Evolutionary conservation across 1,139 yeast species (phyloP).

Genomic region (Arxiozyma telluris): DNA sequence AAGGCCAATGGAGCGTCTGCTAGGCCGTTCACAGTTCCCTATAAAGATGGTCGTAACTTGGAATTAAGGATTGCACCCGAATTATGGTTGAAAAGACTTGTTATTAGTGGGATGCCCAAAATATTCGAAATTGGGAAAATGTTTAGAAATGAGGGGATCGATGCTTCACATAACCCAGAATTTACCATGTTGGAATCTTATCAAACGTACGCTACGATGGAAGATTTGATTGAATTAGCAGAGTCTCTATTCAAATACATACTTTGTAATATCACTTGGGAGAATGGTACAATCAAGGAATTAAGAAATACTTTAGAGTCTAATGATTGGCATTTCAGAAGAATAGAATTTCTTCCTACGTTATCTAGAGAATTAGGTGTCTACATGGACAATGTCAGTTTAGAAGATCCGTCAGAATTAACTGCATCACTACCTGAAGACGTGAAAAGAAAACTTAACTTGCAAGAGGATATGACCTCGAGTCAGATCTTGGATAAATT

Average conservation of each 20-base stretch:
- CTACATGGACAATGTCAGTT: not conserved
- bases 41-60: slow-evolving; percentile 37
- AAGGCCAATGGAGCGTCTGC: slow-evolving; percentile 86
- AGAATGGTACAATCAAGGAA: slow-evolving; percentile 31
- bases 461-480: slow-evolving; percentile 32
- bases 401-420: slow-evolving; percentile 33
- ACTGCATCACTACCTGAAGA: slow-evolving; percentile 12
- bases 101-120: slow-evolving; percentile 75
- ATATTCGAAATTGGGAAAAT: slow-evolving; percentile 80
- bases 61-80: slow-evolving; percentile 89
- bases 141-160: slow-evolving; percentile 90
- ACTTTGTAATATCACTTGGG: slow-evolving; percentile 11
- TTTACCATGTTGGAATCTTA: slow-evolving; percentile 97
- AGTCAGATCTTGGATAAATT: slow-evolving; percentile 55
- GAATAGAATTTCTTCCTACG: slow-evolving; percentile 54
- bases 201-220: slow-evolving; percentile 89
- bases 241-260: slow-evolving; percentile 46
- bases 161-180: slow-evolving; percentile 96
- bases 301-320: slow-evolving; percentile 34
- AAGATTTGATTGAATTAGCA: slow-evolving; percentile 65
- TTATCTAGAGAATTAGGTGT: slow-evolving; percentile 38
- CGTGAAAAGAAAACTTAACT: not conserved
- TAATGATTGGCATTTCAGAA: slow-evolving; percentile 25
- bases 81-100: slow-evolving; percentile 76
- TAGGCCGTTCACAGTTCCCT: slow-evolving; percentile 57